phyloP scores from a whole-genome alignment of 495 filamentous ascomycete species.

The Tuber borchii region DNA sequence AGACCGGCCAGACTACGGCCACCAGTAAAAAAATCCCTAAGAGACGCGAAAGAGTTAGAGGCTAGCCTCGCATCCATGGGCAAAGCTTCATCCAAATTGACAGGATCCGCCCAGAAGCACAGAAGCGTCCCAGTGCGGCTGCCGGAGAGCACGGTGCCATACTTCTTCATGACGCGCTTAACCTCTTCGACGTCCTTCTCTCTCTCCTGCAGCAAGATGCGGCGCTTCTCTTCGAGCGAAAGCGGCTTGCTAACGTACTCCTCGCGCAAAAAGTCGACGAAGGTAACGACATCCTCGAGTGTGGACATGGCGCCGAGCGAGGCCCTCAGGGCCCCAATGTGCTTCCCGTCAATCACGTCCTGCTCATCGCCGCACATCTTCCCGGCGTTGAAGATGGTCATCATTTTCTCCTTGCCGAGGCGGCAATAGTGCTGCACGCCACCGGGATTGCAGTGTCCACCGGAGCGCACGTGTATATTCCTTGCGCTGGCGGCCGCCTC shows the following conservation, averaged over 20 bases:
- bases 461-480: slow-evolving; percentile 63
- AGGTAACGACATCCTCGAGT: slow-evolving; percentile 60
- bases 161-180: slow-evolving; percentile 25
- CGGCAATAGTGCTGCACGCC: slow-evolving; percentile 45
- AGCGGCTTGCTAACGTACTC: slow-evolving; percentile 54
- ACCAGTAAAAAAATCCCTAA: slow-evolving; percentile 10
- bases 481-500: slow-evolving; percentile 57
- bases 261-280: slow-evolving; percentile 67
- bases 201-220: slow-evolving; percentile 7
- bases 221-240: slow-evolving; percentile 13
- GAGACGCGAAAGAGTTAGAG: background rate
- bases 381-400: slow-evolving; percentile 20
- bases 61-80: background rate
- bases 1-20: slow-evolving; percentile 20
- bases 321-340: slow-evolving; percentile 72
- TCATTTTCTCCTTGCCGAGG: slow-evolving; percentile 25
- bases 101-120: background rate
- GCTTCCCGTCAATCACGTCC: slow-evolving; percentile 73
- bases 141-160: slow-evolving; percentile 2
- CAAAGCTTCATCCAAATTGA: background rate
- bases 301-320: slow-evolving; percentile 87
- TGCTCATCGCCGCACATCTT: slow-evolving; percentile 61
- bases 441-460: slow-evolving; percentile 59
- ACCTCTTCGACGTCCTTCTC: background rate
- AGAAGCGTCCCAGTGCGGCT: slow-evolving; percentile 2